Evolutionary conservation across 108 stramenopile genomes (phyloP).

Genomic region (Cylindrotheca closterium): DNA sequence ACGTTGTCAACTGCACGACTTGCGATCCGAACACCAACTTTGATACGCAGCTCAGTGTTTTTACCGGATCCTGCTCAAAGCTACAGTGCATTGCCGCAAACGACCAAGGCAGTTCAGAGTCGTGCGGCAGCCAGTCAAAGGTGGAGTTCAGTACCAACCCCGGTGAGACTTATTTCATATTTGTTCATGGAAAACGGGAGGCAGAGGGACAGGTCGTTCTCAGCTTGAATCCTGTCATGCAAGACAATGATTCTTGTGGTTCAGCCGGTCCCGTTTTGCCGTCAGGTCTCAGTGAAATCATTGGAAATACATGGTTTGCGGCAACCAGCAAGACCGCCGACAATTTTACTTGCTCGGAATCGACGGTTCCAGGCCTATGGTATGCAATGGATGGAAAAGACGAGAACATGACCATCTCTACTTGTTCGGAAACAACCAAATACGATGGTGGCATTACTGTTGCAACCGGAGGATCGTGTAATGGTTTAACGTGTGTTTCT

Average conservation of each 20-base stretch:
- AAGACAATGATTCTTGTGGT: neutral
- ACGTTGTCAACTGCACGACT: neutral
- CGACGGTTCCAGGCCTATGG: no score
- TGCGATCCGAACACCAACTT: neutral
- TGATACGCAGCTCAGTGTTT: conserved; percentile 11
- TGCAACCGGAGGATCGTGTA: neutral
- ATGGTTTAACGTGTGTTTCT: neutral
- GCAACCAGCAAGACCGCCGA: no score
- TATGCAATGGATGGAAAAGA: neutral
- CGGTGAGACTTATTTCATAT: neutral
- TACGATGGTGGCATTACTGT: conserved; percentile 9
- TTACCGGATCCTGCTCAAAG: neutral
- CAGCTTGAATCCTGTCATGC: neutral
- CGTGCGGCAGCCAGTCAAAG: neutral
- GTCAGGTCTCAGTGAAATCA: no score
- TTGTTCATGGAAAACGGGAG: neutral
- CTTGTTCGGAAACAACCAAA: conserved; percentile 1
- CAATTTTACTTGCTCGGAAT: no score
- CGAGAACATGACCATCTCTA: neutral
- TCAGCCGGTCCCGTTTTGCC: neutral
- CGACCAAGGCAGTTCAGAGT: neutral
- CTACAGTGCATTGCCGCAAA: conserved; percentile 6
- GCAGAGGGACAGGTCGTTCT: neutral
- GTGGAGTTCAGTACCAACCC: neutral
- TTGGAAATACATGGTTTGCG: no score